A percentile compares a stretch with the other conserved stretches of the same genome.
These are phyloP conservation scores for Mortierella sp. DNA, from an alignment of 371 early-diverging fungal species.

Conservation along the genomic window DNA sequence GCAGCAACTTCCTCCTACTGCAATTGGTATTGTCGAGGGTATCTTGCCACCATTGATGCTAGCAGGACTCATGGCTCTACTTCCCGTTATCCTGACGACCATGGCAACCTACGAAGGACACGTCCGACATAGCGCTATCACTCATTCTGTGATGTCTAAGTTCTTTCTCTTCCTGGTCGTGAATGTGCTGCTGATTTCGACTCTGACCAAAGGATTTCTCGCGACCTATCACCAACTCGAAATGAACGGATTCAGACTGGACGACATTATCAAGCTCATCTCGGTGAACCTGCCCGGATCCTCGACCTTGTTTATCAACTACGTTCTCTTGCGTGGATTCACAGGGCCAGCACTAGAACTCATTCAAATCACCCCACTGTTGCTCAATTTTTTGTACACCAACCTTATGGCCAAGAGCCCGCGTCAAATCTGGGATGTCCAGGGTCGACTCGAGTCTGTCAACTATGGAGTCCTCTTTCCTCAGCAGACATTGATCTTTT, in stretches of 20 bases:
- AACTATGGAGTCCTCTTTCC: slow-evolving; percentile 70
- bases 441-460: slow-evolving; percentile 60
- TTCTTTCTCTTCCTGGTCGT: slow-evolving; percentile 88
- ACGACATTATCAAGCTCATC: slow-evolving; percentile 62
- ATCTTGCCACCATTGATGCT: slow-evolving; percentile 82
- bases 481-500: slow-evolving; percentile 55
- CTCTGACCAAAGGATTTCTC: slow-evolving; percentile 77
- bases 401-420: slow-evolving; percentile 80
- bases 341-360: slow-evolving; percentile 78
- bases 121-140: slow-evolving; percentile 72
- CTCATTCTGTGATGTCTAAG: slow-evolving; percentile 68
- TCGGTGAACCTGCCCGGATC: slow-evolving; percentile 75
- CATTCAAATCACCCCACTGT: slow-evolving; percentile 75
- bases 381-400: slow-evolving; percentile 74
- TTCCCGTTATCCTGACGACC: slow-evolving; percentile 80
- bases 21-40: slow-evolving; percentile 83
- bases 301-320: slow-evolving; percentile 87
- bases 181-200: slow-evolving; percentile 85
- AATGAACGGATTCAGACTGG: slow-evolving; percentile 55
- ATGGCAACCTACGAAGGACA: slow-evolving; percentile 81
- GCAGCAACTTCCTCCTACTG: slow-evolving; percentile 38
- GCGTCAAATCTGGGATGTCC: slow-evolving; percentile 72
- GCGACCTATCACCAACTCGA: slow-evolving; percentile 60
- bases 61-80: slow-evolving; percentile 77
- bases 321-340: slow-evolving; percentile 81